These are phyloP conservation scores for Penicillium ochrochloron DNA, from an alignment of 495 filamentous ascomycete genomes.

Conservation along the genomic window DNA sequence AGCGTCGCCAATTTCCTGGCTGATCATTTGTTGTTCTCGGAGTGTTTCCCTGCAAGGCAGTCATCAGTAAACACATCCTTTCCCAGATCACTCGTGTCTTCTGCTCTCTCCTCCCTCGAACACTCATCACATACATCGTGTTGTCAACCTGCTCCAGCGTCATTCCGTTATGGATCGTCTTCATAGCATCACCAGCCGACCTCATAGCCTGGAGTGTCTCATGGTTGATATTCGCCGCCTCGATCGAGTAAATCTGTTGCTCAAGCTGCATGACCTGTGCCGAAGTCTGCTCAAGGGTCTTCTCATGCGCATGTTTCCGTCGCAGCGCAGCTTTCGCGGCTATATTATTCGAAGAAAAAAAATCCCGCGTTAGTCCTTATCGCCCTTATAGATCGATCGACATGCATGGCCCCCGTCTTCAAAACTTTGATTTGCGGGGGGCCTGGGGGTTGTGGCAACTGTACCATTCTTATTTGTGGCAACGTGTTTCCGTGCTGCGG, in stretches of 20 bases:
- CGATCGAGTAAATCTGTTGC: constrained; percentile 94
- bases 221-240: constrained; percentile 97
- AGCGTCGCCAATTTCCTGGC: constrained; percentile 85
- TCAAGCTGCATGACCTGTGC: constrained; percentile 90
- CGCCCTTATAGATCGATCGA: background rate
- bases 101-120: background rate
- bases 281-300: constrained; percentile 85
- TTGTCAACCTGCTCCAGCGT: constrained; percentile 92
- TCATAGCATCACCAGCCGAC: constrained; percentile 85
- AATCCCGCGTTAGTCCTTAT: constrained; percentile 1
- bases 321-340: constrained; percentile 89
- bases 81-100: background rate
- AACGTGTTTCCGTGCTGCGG: constrained; percentile 87
- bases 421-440: constrained; percentile 1
- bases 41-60: constrained; percentile 75
- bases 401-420: background rate
- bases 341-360: constrained; percentile 42
- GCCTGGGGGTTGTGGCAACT: constrained; percentile 24
- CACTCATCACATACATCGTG: constrained; percentile 75
- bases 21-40: constrained; percentile 87
- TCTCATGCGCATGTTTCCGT: constrained; percentile 92
- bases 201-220: constrained; percentile 96
- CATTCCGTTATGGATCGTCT: constrained; percentile 85
- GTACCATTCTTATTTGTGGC: constrained; percentile 88
- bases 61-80: constrained; percentile 6